Percentiles rank a stretch among this genome's conserved stretches.
phyloP scores from a whole-genome alignment of 352 stramenopile species.

The Globisporangium ultimum region DNA sequence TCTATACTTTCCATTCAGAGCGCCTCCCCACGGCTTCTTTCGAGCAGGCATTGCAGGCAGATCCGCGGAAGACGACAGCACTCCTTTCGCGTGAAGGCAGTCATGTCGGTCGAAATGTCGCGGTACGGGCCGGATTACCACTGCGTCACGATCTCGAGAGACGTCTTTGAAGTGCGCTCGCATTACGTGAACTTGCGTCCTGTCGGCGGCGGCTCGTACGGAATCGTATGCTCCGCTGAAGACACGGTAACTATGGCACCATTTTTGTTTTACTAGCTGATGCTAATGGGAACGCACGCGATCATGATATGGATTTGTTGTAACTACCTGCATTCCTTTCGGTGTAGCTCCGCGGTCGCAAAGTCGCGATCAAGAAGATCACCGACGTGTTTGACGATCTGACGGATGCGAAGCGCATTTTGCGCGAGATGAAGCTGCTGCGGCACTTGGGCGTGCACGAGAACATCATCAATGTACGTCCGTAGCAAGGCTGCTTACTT shows the following conservation, averaged over 20 bases:
- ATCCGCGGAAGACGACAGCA: no score
- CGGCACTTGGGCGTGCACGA: constrained; percentile 89
- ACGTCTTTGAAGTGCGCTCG: constrained; percentile 81
- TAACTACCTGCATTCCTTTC: neutral
- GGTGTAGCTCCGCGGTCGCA: constrained; percentile 67
- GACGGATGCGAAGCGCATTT: constrained; percentile 91
- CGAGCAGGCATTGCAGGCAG: no score
- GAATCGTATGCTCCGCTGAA: constrained; percentile 90
- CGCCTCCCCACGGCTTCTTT: no score
- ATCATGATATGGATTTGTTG: neutral
- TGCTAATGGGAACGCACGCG: neutral
- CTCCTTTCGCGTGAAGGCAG: neutral
- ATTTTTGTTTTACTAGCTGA: neutral
- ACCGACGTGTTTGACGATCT: constrained; percentile 91
- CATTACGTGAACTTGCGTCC: constrained; percentile 79
- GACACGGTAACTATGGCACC: constrained; percentile 61
- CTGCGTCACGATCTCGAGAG: constrained; percentile 75
- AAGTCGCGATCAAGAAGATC: constrained; percentile 93
- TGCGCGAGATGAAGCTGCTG: constrained; percentile 92
- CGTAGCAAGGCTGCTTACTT: no score
- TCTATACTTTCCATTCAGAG: no score
- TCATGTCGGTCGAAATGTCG: constrained; percentile 66
- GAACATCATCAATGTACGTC: constrained; percentile 87
- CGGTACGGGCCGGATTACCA: constrained; percentile 79
- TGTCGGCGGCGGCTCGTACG: constrained; percentile 87